Evolutionary conservation across 305 asterid genomes (phyloP).

Genomic region (Plantago lanceolata): DNA sequence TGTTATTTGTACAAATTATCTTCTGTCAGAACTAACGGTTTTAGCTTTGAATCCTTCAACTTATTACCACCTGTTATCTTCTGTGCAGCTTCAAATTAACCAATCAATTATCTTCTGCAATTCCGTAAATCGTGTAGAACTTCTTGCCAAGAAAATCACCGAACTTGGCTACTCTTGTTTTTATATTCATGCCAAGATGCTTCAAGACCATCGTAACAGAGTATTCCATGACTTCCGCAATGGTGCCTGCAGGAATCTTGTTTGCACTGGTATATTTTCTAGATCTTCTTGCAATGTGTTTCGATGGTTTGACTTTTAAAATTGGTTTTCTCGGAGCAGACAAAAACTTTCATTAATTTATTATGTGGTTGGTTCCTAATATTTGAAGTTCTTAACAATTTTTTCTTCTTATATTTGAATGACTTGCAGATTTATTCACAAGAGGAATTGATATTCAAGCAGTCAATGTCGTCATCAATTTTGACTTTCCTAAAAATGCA

Average conservation of each 20-base stretch:
- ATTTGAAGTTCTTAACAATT: slow-evolving; percentile 12
- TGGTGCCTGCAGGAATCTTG: slow-evolving; percentile 98
- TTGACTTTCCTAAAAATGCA: slow-evolving; percentile 88
- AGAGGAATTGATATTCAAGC: slow-evolving; percentile 98
- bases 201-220: slow-evolving; percentile 93
- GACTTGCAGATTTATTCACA: slow-evolving; percentile 70
- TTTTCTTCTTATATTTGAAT: not conserved
- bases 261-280: slow-evolving; percentile 74
- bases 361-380: not conserved
- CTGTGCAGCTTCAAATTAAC: slow-evolving; percentile 84
- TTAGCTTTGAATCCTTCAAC: not conserved
- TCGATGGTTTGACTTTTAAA: not conserved
- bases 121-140: slow-evolving; percentile 92
- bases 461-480: slow-evolving; percentile 87
- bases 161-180: slow-evolving; percentile 96
- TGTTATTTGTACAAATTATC: not conserved
- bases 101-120: slow-evolving; percentile 95
- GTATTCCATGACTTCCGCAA: slow-evolving; percentile 94
- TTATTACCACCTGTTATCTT: slow-evolving; percentile 21
- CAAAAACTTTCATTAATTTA: not conserved
- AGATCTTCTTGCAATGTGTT: slow-evolving; percentile 16
- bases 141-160: slow-evolving; percentile 90
- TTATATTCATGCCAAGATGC: slow-evolving; percentile 98
- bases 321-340: not conserved
- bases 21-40: slow-evolving; percentile 19